These are phyloP conservation scores for Cymodocea nodosa DNA, from an alignment of 116 monocot species.

Conservation along the genomic window DNA sequence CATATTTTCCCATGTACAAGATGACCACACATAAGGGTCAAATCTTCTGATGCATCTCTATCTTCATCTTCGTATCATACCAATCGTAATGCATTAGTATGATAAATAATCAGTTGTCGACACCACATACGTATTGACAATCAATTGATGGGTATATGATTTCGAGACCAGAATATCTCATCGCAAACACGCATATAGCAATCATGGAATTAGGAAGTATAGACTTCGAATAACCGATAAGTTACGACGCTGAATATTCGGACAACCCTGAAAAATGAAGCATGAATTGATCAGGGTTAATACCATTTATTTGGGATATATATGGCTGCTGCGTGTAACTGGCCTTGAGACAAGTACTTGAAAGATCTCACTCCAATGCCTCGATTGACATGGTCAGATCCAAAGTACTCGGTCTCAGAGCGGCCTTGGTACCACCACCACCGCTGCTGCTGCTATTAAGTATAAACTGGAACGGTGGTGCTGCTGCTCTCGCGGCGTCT, in stretches of 20 bases:
- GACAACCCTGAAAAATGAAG: not conserved
- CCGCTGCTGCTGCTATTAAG: not conserved
- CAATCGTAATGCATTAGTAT: no score
- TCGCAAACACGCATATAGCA: no score
- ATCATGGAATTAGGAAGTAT: not conserved
- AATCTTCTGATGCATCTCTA: no score
- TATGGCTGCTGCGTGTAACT: not conserved
- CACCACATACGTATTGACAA: no score
- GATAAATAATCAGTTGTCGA: no score
- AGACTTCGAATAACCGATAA: not conserved
- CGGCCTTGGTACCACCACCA: constrained; percentile 19
- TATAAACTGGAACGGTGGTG: not conserved
- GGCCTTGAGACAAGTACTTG: constrained; percentile 67
- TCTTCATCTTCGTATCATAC: no score
- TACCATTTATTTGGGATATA: not conserved
- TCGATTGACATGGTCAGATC: constrained; percentile 98
- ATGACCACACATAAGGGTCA: no score
- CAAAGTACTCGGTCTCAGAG: constrained; percentile 70
- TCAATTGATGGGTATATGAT: no score
- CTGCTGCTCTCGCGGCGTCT: no score
- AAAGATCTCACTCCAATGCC: constrained; percentile 99
- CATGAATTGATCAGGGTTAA: not conserved
- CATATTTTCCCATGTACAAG: no score
- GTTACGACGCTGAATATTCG: not conserved
- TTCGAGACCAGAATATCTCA: no score